phyloP scores from a whole-genome alignment of 1,139 yeast genomes.

The Hyphopichia burtonii region DNA sequence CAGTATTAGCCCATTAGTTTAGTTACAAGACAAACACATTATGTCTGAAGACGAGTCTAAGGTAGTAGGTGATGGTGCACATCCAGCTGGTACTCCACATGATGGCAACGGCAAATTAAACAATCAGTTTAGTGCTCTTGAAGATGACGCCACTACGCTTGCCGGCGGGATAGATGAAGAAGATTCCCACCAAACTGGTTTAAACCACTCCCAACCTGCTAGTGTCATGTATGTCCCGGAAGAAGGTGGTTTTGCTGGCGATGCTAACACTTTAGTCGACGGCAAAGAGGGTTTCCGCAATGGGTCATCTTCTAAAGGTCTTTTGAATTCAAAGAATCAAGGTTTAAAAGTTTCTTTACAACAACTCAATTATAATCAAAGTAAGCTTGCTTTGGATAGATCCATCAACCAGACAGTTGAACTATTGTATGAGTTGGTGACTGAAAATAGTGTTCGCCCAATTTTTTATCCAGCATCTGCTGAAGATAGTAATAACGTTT shows the following conservation, averaged over 20 bases:
- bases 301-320: constrained; percentile 15
- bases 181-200: constrained; percentile 4
- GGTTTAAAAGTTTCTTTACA: constrained; percentile 49
- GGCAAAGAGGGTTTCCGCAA: constrained; percentile 23
- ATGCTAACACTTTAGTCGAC: constrained; percentile 27
- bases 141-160: constrained; percentile 3
- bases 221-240: constrained; percentile 34
- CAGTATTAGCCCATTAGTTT: neutral
- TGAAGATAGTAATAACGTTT: constrained; percentile 30
- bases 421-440: constrained; percentile 52
- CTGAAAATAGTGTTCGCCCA: constrained; percentile 59
- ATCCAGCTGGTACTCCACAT: neutral
- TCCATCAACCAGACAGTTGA: constrained; percentile 58
- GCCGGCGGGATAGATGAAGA: constrained; percentile 6
- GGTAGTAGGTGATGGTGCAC: neutral
- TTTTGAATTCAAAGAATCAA: constrained; percentile 1
- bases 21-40: neutral
- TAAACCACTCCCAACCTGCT: constrained; percentile 20
- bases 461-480: constrained; percentile 60
- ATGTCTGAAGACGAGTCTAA: neutral
- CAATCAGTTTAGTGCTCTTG: neutral
- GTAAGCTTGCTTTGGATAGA: constrained; percentile 59
- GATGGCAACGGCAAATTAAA: neutral
- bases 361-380: constrained; percentile 70
- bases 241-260: constrained; percentile 24